Percentiles rank a stretch among this genome's conserved stretches.
Conservation (phyloP, 2,329 filamentous ascomycete genomes). For the Fusarium acutatum region DNA sequence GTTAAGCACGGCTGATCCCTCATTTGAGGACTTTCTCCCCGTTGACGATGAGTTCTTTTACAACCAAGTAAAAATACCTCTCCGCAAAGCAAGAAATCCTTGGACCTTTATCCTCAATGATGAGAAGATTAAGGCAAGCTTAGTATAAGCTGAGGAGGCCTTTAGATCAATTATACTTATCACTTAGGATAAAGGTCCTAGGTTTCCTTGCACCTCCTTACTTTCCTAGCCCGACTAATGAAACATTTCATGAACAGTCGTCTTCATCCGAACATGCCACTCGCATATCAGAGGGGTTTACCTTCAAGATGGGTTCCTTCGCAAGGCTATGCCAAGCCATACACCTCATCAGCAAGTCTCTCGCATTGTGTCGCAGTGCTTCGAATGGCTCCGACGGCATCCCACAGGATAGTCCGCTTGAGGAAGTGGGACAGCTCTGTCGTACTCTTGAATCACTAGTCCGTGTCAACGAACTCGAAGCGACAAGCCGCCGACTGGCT, state of each 20-base stretch:
- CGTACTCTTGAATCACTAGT: background rate
- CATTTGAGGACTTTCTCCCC: background rate
- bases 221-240: rapidly evolving
- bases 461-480: background rate
- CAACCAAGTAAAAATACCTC: background rate
- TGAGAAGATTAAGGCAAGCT: rapidly evolving
- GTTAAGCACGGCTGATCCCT: background rate
- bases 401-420: background rate
- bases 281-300: background rate
- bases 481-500: background rate
- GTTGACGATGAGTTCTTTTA: background rate
- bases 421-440: background rate
- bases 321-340: background rate
- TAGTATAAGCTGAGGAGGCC: rapidly evolving
- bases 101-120: rapidly evolving
- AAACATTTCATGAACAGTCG: rapidly evolving
- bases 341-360: background rate
- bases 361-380: background rate
- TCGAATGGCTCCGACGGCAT: rapidly evolving
- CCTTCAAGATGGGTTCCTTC: background rate
- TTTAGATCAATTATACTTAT: no score
- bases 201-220: rapidly evolving
- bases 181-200: background rate
- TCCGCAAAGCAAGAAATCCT: background rate
- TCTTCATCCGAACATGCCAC: background rate